Base-by-base conservation (phyloP, 2,329 filamentous ascomycete species). In the Cladorrhinum sp. region DNA sequence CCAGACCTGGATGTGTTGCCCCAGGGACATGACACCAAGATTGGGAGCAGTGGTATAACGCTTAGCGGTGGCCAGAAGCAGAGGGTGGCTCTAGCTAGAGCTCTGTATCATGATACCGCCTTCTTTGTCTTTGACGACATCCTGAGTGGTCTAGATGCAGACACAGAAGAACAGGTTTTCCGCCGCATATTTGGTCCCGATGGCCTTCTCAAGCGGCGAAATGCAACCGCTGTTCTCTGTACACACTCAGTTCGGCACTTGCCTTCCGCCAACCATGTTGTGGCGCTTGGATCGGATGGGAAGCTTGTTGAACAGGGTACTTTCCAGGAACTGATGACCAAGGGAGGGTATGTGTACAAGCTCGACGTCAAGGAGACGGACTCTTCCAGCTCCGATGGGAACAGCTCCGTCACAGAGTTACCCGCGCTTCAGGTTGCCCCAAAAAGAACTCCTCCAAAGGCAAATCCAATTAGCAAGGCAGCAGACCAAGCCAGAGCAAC, bases 1-100 rank as follows among this genome's bases (percentile, higher is more conserved):
- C 60, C 64, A 8, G 74, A 75, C 53, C 42, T 75, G 12, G 60
- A 65, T 1, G 54, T 66, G 1, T 65, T 78, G 6, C 71, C 73
- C 0, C 66, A 71, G 8, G 74, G 74, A 20, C 75, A 77, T 49
- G 60, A 62, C 10, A 74, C 75, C 0, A 67, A 73, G 0, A 70
- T 80, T 42, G 79, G 80, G 1, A 79, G 75, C 55, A 77, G 77
- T 36, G 79, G 80, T 0, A 72, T 79, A 55, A 75, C 73, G 3
- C 70, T 82, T 0, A 80, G 77, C 3, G 80, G 80, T 7, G 79
- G 79, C 0, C 80, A 82, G 63, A 68, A 70, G 55, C 65, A 68
- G 55, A 59, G 68, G 3, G 64, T 70, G 18, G 63, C 67, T 1
- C 62, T 70, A 12, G 67, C 69, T 1, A 63, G 69, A 42, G 68